phyloP scores from a whole-genome alignment of 1,284 basidiomycete species.

The Moesziomyces sp. region DNA sequence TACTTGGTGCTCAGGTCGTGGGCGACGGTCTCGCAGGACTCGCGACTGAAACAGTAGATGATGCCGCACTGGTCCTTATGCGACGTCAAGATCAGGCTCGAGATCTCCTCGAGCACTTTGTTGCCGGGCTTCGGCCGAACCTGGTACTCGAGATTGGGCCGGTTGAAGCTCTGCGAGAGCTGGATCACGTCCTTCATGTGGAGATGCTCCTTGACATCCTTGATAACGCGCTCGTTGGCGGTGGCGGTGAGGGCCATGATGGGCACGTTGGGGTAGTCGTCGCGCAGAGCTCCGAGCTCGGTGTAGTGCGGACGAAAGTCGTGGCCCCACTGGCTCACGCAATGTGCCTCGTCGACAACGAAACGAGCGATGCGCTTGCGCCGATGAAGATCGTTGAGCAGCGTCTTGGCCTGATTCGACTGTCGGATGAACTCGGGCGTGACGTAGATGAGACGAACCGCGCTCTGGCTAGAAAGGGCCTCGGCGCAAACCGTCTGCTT shows the following conservation, averaged over 20 bases:
- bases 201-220: constrained; percentile 81
- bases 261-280: constrained; percentile 80
- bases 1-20: constrained; percentile 73
- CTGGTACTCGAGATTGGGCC: constrained; percentile 84
- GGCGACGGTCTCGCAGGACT: constrained; percentile 83
- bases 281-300: constrained; percentile 76
- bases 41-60: constrained; percentile 82
- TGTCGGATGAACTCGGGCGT: constrained; percentile 81
- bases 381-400: constrained; percentile 74
- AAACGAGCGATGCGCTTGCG: constrained; percentile 81
- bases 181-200: constrained; percentile 71
- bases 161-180: constrained; percentile 86
- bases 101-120: constrained; percentile 76
- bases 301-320: constrained; percentile 76
- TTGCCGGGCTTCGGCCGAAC: constrained; percentile 74
- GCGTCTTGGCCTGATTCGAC: constrained; percentile 71
- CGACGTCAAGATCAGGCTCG: constrained; percentile 76
- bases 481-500: constrained; percentile 69
- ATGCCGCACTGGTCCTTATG: constrained; percentile 80
- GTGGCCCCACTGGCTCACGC: constrained; percentile 84
- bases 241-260: constrained; percentile 98
- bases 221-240: constrained; percentile 80
- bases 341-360: constrained; percentile 96
- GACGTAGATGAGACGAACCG: constrained; percentile 80
- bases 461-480: constrained; percentile 69